phyloP scores from a whole-genome alignment of 169 alveolate genomes.

The Eimeria necatrix region DNA sequence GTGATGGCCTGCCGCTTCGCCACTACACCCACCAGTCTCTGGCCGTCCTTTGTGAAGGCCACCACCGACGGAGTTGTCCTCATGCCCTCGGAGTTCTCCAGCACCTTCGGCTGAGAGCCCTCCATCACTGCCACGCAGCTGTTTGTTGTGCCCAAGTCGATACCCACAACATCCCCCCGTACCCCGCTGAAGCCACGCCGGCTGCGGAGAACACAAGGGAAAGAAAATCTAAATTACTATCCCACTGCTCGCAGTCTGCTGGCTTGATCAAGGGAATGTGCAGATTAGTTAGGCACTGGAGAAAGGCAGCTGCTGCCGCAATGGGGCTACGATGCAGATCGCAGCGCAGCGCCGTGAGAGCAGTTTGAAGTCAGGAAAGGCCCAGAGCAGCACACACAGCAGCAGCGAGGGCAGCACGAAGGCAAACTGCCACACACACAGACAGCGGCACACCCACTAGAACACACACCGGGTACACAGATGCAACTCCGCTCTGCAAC shows the following conservation, averaged over 20 bases:
- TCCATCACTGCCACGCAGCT: conserved; percentile 99
- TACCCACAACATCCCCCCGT: conserved; percentile 95
- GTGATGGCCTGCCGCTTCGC: conserved; percentile 98
- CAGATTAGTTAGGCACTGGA: no score
- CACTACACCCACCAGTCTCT: conserved; percentile 98
- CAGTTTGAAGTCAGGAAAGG: no score
- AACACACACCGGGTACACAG: not conserved
- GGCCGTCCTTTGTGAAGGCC: conserved; percentile 98
- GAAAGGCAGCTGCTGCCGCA: no score
- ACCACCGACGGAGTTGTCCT: conserved; percentile 99
- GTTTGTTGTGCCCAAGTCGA: conserved; percentile 99
- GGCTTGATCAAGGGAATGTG: not conserved
- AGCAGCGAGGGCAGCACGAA: not conserved
- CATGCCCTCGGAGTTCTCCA: conserved; percentile 98
- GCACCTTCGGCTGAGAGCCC: conserved; percentile 95
- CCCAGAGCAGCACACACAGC: not conserved
- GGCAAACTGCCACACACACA: not conserved
- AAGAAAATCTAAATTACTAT: not conserved
- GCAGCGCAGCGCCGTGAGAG: no score
- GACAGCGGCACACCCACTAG: not conserved
- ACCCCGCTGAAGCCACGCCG: conserved; percentile 51
- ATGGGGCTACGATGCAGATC: no score
- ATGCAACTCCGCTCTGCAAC: not conserved
- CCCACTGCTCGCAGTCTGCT: not conserved
- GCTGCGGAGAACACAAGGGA: conserved; percentile 63